These are phyloP conservation scores for Metarhizium sp. DNA, from an alignment of 2,329 filamentous ascomycete species.

Conservation along the genomic window DNA sequence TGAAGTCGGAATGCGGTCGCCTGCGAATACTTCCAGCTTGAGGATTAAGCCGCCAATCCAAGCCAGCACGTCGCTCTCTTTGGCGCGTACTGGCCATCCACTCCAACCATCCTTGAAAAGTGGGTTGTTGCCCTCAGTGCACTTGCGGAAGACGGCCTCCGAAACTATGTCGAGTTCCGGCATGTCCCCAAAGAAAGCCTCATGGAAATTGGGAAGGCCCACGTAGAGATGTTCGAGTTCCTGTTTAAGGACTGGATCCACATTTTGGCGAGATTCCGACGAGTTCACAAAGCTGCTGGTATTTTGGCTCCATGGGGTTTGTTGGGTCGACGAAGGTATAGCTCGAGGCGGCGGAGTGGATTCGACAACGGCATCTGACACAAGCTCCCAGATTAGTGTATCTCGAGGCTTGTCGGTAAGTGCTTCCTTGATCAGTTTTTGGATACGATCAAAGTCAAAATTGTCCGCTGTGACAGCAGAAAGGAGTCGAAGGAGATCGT, in stretches of 20 bases:
- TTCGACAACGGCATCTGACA: slow-evolving; percentile 5
- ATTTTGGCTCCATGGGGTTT: slow-evolving; percentile 19
- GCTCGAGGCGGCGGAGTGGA: slow-evolving; percentile 15
- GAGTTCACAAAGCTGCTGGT: slow-evolving; percentile 25
- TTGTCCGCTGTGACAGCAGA: background rate
- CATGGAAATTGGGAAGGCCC: slow-evolving; percentile 21
- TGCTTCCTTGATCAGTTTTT: background rate
- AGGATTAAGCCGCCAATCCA: slow-evolving; percentile 22
- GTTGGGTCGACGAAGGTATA: slow-evolving; percentile 14
- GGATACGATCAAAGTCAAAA: background rate
- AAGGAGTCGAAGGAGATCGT: background rate
- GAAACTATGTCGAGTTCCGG: slow-evolving; percentile 20
- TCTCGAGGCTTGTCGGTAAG: background rate
- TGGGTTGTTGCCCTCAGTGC: too few species aligned
- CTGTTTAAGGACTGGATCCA: slow-evolving; percentile 23
- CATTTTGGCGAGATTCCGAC: slow-evolving; percentile 22
- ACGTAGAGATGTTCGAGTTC: slow-evolving; percentile 26
- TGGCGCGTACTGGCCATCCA: too few species aligned
- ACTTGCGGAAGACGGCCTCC: slow-evolving; percentile 21
- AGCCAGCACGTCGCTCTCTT: slow-evolving; percentile 8
- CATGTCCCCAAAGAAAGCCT: slow-evolving; percentile 23
- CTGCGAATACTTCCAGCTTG: slow-evolving; percentile 18
- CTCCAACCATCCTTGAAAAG: too few species aligned
- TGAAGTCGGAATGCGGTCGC: slow-evolving; percentile 11
- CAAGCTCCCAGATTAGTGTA: background rate